Evolutionary conservation across 352 stramenopile genomes (phyloP).

Genomic region (Phytophthora syringae): DNA sequence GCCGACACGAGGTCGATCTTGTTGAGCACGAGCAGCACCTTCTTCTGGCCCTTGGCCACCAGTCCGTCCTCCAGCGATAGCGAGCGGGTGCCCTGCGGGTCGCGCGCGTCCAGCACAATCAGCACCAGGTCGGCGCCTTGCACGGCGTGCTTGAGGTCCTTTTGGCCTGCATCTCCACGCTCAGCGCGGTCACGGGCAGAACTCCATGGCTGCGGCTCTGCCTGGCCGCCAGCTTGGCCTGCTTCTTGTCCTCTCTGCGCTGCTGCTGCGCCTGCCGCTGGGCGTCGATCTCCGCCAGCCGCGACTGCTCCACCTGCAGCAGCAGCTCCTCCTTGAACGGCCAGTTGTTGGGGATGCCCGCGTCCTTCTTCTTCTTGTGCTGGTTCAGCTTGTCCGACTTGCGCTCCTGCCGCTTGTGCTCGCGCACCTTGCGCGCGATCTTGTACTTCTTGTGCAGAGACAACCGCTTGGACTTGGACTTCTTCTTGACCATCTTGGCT

Average conservation of each 20-base stretch:
- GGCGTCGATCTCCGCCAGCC: constrained; percentile 73
- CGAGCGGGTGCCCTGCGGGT: constrained; percentile 95
- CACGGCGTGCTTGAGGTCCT: constrained; percentile 82
- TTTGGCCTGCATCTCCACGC: constrained; percentile 82
- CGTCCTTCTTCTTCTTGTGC: constrained; percentile 96
- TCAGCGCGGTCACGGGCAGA: constrained; percentile 56
- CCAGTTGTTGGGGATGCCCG: constrained; percentile 98
- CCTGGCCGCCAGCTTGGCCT: constrained; percentile 53
- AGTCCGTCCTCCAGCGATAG: constrained; percentile 95
- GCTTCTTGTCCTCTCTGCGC: constrained; percentile 74
- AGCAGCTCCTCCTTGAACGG: constrained; percentile 97
- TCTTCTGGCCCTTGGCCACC: constrained; percentile 94
- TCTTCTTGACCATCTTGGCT: constrained; percentile 99
- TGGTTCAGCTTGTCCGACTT: constrained; percentile 91
- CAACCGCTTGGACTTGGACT: constrained; percentile 97
- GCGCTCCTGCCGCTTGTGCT: constrained; percentile 95
- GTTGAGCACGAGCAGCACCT: constrained; percentile 98
- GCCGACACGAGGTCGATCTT: constrained; percentile 98
- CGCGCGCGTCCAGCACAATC: constrained; percentile 97
- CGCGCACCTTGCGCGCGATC: constrained; percentile 90
- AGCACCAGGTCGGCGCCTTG: constrained; percentile 69
- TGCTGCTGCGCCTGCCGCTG: constrained; percentile 67
- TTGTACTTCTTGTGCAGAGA: constrained; percentile 99
- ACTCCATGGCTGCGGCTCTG: constrained; percentile 34
- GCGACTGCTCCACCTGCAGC: constrained; percentile 80